phyloP scores from a whole-genome alignment of 2,329 filamentous ascomycete species.

The Cladosporium sp. region DNA sequence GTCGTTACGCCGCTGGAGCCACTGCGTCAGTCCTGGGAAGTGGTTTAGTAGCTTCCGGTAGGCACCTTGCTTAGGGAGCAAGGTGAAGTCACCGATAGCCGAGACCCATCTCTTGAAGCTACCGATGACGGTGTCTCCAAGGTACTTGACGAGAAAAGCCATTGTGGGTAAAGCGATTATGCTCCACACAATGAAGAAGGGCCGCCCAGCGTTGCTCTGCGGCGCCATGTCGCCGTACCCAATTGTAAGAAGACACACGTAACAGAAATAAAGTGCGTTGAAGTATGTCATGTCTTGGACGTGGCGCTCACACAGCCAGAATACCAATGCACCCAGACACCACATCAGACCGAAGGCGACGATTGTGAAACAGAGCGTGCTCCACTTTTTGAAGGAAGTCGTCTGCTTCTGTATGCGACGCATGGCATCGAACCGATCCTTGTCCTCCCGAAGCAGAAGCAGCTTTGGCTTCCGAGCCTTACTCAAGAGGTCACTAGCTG shows the following conservation, averaged over 20 bases:
- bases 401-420: conserved; percentile 71
- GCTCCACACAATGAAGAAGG: conserved; percentile 94
- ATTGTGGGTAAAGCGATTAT: conserved; percentile 82
- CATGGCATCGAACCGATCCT: conserved; percentile 54
- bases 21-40: conserved; percentile 46
- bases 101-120: conserved; percentile 64
- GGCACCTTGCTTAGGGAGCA: conserved; percentile 62
- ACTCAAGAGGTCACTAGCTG: conserved; percentile 19
- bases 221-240: conserved; percentile 83
- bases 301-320: conserved; percentile 61
- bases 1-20: conserved; percentile 39
- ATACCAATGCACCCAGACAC: conserved; percentile 76
- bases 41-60: conserved; percentile 53
- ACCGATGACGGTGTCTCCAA: conserved; percentile 77
- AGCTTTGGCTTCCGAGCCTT: conserved; percentile 45
- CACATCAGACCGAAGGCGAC: conserved; percentile 72
- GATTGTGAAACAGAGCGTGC: conserved; percentile 67
- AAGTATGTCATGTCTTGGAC: conserved; percentile 69
- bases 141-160: conserved; percentile 81
- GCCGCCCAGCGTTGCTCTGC: conserved; percentile 72
- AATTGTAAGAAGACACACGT: conserved; percentile 78
- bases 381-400: conserved; percentile 69
- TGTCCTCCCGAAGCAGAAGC: conserved; percentile 56
- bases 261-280: conserved; percentile 80
- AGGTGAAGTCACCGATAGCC: conserved; percentile 62